These are phyloP conservation scores for Leccinellum rugosiceps DNA, from an alignment of 768 basidiomycete genomes.

Conservation along the genomic window DNA sequence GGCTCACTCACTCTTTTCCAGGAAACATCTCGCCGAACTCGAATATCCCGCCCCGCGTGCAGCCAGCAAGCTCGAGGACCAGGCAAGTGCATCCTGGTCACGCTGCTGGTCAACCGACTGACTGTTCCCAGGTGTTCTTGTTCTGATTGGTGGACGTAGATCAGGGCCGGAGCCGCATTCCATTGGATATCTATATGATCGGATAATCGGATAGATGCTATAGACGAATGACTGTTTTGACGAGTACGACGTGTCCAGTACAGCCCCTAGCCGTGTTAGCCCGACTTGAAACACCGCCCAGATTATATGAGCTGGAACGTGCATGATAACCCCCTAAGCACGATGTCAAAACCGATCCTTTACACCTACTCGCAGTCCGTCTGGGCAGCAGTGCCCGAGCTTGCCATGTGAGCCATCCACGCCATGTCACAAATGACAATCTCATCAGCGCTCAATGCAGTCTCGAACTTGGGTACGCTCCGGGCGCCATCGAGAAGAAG, in stretches of 20 bases:
- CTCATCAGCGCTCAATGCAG: slow-evolving; percentile 19
- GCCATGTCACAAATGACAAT: too few species aligned
- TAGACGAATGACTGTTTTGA: slow-evolving; percentile 3
- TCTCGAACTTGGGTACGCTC: slow-evolving; percentile 42
- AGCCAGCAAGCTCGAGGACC: slow-evolving; percentile 90
- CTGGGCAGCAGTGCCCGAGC: slow-evolving; percentile 40
- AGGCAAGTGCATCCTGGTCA: slow-evolving; percentile 42
- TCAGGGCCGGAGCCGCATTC: neutral
- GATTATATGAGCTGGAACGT: neutral
- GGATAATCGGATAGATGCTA: neutral
- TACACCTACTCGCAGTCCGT: slow-evolving; percentile 38
- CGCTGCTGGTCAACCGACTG: slow-evolving; percentile 13
- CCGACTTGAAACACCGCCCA: neutral
- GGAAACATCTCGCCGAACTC: slow-evolving; percentile 87
- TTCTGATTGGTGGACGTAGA: slow-evolving; percentile 29
- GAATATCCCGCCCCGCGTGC: slow-evolving; percentile 85
- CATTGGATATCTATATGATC: slow-evolving; percentile 1
- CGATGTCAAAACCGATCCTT: slow-evolving; percentile 26
- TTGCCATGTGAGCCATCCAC: slow-evolving; percentile 37
- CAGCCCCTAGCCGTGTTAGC: neutral
- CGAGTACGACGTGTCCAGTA: too few species aligned
- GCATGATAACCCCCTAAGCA: neutral
- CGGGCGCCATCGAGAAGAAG: slow-evolving; percentile 34
- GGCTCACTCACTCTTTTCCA: slow-evolving; percentile 31
- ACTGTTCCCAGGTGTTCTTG: slow-evolving; percentile 35